These are phyloP conservation scores for Zygoascus meyerae DNA, from an alignment of 1,139 yeast species.

Conservation along the genomic window DNA sequence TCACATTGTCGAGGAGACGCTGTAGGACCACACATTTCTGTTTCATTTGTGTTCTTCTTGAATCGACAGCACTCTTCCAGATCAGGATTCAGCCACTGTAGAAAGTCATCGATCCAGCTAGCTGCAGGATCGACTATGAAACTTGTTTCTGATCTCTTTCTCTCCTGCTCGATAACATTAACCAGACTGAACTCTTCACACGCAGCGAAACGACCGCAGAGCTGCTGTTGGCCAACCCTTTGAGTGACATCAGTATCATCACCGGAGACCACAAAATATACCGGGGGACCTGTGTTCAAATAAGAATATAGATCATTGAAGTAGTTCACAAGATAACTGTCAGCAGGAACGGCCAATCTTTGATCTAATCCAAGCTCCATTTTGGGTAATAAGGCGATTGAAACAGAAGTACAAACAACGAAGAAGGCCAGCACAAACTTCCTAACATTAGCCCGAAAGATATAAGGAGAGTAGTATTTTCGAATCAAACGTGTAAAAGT, in stretches of 20 bases:
- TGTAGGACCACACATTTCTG: constrained; percentile 58
- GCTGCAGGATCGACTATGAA: constrained; percentile 78
- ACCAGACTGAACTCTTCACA: constrained; percentile 75
- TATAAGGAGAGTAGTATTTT: constrained; percentile 49
- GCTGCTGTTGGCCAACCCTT: constrained; percentile 56
- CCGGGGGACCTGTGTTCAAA: constrained; percentile 86
- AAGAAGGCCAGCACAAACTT: constrained; percentile 51
- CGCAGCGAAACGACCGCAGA: constrained; percentile 84
- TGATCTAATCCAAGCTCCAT: constrained; percentile 82
- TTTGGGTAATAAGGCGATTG: constrained; percentile 62
- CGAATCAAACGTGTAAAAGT: constrained; percentile 40
- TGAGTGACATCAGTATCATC: constrained; percentile 48
- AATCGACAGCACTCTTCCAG: constrained; percentile 79
- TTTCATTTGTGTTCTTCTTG: constrained; percentile 38
- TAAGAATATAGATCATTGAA: constrained; percentile 69
- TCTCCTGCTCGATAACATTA: constrained; percentile 83
- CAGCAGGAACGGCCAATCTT: constrained; percentile 76
- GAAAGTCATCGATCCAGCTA: constrained; percentile 88
- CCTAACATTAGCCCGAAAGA: constrained; percentile 45
- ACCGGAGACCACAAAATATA: constrained; percentile 67
- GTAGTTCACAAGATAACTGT: constrained; percentile 73
- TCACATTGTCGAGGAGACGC: constrained; percentile 71
- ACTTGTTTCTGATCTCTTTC: constrained; percentile 56
- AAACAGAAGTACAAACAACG: constrained; percentile 56
- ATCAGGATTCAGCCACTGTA: constrained; percentile 81